Evolutionary conservation across 495 filamentous ascomycete species (phyloP).

Genomic region (Penicillium egyptiacum): DNA sequence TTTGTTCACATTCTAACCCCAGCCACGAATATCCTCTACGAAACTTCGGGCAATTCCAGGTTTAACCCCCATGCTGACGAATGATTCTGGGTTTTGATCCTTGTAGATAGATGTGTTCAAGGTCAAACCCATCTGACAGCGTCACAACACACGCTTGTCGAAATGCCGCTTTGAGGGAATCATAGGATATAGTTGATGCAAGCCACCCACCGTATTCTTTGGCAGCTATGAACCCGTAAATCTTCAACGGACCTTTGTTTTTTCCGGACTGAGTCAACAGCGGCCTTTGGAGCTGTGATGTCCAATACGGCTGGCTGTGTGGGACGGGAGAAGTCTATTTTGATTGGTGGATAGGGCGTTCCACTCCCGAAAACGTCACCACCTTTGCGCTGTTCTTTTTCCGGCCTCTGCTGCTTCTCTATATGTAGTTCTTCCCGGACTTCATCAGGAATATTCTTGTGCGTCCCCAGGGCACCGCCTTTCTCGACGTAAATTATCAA

Average conservation of each 20-base stretch:
- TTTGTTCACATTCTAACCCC: too few species aligned
- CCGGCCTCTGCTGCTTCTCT: constrained; percentile 27
- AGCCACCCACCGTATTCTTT: too few species aligned
- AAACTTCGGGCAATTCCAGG: too few species aligned
- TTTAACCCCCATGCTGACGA: background rate
- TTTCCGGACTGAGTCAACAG: too few species aligned
- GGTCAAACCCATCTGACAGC: constrained; percentile 22
- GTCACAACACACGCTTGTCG: constrained; percentile 24
- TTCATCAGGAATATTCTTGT: constrained; percentile 30
- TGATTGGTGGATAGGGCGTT: constrained; percentile 22
- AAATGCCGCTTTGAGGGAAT: constrained; percentile 25
- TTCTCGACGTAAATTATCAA: constrained; percentile 27
- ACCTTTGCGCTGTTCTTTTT: constrained; percentile 21
- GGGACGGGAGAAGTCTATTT: constrained; percentile 16
- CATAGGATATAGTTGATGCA: constrained; percentile 16
- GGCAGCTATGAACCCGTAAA: too few species aligned
- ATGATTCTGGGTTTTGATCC: constrained; percentile 27
- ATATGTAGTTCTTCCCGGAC: constrained; percentile 28
- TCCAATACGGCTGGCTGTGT: too few species aligned
- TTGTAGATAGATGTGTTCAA: constrained; percentile 26
- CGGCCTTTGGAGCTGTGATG: too few species aligned
- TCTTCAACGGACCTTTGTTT: too few species aligned
- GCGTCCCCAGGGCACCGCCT: constrained; percentile 21
- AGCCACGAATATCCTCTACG: too few species aligned
- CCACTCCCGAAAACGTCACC: constrained; percentile 8